phyloP scores from a whole-genome alignment of 768 basidiomycete genomes.

The Brasilioporus rufonigricans region DNA sequence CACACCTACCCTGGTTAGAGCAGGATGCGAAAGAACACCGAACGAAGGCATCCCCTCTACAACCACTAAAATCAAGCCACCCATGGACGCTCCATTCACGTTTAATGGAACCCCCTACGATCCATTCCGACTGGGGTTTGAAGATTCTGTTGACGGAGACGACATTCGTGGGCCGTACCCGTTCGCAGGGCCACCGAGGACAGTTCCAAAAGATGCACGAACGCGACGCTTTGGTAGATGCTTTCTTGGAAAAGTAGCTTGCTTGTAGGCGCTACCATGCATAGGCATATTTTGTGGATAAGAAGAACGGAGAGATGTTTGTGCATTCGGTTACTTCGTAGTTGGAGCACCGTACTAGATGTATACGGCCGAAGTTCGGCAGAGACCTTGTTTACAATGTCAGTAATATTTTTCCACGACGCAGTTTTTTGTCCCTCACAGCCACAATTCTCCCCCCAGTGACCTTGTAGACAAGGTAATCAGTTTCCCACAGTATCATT shows the following conservation, averaged over 20 bases:
- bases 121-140: slow-evolving; percentile 20
- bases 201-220: slow-evolving; percentile 2
- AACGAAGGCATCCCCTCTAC: neutral
- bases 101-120: slow-evolving; percentile 17
- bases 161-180: slow-evolving; percentile 9
- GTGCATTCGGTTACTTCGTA: neutral
- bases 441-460: too few relatives aligned
- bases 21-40: neutral
- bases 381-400: too few relatives aligned
- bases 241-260: slow-evolving; percentile 5
- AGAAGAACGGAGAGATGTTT: neutral
- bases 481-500: slow-evolving; percentile 22
- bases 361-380: too few relatives aligned
- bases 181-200: slow-evolving; percentile 3
- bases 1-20: slow-evolving; percentile 6
- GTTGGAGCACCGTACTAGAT: too few relatives aligned
- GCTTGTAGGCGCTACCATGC: slow-evolving; percentile 3
- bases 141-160: neutral
- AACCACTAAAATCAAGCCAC: neutral
- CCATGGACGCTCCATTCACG: neutral
- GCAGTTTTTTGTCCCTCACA: too few relatives aligned
- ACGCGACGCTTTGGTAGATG: slow-evolving; percentile 17
- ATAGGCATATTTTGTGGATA: neutral
- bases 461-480: too few relatives aligned
- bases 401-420: too few relatives aligned